Evolutionary conservation across 495 filamentous ascomycete genomes (phyloP), one percentile per base, ranked within the genome.

Genomic region (Aspergillus funiculosus): DNA sequence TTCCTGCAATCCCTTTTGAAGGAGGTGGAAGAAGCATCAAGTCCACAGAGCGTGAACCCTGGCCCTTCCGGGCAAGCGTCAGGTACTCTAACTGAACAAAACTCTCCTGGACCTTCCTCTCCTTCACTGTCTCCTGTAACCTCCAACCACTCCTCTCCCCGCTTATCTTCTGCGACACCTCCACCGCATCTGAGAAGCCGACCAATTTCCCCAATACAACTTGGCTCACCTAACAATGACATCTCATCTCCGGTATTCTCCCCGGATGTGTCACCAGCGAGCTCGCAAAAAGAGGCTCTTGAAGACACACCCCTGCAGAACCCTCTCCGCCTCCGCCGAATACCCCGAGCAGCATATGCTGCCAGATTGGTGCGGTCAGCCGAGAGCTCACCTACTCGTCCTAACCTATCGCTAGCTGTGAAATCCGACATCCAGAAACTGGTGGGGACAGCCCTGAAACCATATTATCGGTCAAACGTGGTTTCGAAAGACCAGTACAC

Each of bases 401-500:
- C 68, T 9, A 66, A 68, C 1, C 71, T 88, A 42, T 81, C 87
- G 0, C 71, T 80, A 13, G 77, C 82, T 31, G 79, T 84, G 43
- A 95, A 95, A 59, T 74, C 86, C 37, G 86, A 79, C 46, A 82
- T 95, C 35, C 88, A 85, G 57, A 80, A 77, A 45, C 85, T 94
- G 67, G 89, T 95, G 37, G 80, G 82, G 20, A 66, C 73, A 15
- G 86, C 82, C 0, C 71, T 95, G 15, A 85, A 84, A 42, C 86
- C 89, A 15, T 78, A 85, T 51, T 94, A 85, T 49, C 77, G 79
- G 9, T 70, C 69, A 21, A 80, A 80, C 43, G 69, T 79, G 32
- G 68, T 95, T 7, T 82, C 80, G 24, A 82, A 86, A 53, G 83
- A 94, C 29, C 83, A 95, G 60, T 96, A 87, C 66, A 89, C 83